Percentiles rank a stretch among this genome's conserved stretches.
These are phyloP conservation scores for Trichomonascus vanleenenianus DNA, from an alignment of 805 yeast genomes.

Conservation along the genomic window DNA sequence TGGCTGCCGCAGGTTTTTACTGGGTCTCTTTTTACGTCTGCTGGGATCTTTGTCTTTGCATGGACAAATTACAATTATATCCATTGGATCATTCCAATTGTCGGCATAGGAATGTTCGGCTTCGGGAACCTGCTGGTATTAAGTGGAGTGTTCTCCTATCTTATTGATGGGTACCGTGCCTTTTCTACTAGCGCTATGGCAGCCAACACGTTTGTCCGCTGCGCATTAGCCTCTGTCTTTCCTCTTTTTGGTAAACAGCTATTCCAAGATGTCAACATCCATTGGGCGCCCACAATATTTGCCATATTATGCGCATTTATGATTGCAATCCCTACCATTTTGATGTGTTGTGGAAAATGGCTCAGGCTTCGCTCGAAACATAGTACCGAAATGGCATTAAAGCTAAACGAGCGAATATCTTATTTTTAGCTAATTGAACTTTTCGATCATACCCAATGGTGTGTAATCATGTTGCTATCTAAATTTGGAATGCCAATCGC, in stretches of 20 bases:
- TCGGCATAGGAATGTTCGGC: constrained; percentile 48
- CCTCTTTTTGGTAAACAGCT: constrained; percentile 83
- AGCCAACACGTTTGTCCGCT: constrained; percentile 76
- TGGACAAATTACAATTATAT: constrained; percentile 41
- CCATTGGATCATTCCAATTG: constrained; percentile 48
- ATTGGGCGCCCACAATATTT: constrained; percentile 63
- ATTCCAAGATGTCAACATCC: constrained; percentile 61
- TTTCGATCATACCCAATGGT: too few species aligned
- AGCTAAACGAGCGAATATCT: too few species aligned
- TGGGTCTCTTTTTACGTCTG: constrained; percentile 39
- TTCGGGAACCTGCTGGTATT: constrained; percentile 32
- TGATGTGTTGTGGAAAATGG: not conserved
- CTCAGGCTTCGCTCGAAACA: not conserved
- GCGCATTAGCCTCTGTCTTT: constrained; percentile 66
- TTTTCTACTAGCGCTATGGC: constrained; percentile 83
- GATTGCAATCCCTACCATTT: constrained; percentile 8
- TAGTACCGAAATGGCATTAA: too few species aligned
- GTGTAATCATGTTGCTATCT: too few species aligned
- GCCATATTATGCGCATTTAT: constrained; percentile 42
- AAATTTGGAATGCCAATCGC: too few species aligned
- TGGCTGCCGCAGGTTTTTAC: constrained; percentile 45
- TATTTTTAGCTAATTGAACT: too few species aligned
- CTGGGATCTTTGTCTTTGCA: constrained; percentile 45
- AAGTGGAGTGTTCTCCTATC: constrained; percentile 28
- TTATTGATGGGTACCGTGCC: constrained; percentile 36